phyloP scores from a whole-genome alignment of 192 early-diverging fungal species.

The Coemansia umbellata region DNA sequence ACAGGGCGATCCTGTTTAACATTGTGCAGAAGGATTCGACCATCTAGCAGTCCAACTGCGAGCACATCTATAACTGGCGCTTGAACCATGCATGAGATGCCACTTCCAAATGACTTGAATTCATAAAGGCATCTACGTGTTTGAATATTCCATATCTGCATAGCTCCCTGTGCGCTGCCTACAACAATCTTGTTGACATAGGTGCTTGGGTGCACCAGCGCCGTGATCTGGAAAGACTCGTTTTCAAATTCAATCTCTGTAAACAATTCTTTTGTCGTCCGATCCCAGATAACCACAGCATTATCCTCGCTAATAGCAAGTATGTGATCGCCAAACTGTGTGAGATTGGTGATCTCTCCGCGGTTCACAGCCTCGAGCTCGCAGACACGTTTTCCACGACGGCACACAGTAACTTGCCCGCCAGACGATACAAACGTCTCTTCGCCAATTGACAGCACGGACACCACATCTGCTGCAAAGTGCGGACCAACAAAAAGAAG shows the following conservation, averaged over 20 bases:
- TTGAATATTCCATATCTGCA: slow-evolving; percentile 95
- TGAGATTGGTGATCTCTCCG: slow-evolving; percentile 57
- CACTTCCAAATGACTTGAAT: slow-evolving; percentile 68
- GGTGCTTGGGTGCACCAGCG: slow-evolving; percentile 88
- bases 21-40: slow-evolving; percentile 80
- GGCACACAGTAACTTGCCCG: slow-evolving; percentile 57
- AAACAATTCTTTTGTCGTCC: slow-evolving; percentile 63
- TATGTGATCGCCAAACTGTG: slow-evolving; percentile 73
- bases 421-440: slow-evolving; percentile 72
- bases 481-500: slow-evolving; percentile 76
- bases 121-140: slow-evolving; percentile 73
- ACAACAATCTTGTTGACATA: slow-evolving; percentile 97
- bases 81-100: slow-evolving; percentile 77
- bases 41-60: slow-evolving; percentile 88
- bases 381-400: slow-evolving; percentile 51
- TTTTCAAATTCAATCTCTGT: slow-evolving; percentile 69
- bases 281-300: slow-evolving; percentile 72
- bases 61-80: slow-evolving; percentile 91
- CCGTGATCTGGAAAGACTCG: slow-evolving; percentile 64
- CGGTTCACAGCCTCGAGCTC: slow-evolving; percentile 20
- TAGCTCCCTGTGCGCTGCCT: slow-evolving; percentile 73
- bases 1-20: slow-evolving; percentile 75
- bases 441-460: slow-evolving; percentile 66
- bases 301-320: slow-evolving; percentile 80
- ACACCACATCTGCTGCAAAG: slow-evolving; percentile 63